Evolutionary conservation across 1,284 basidiomycete genomes (phyloP), one percentile per base, ranked within the genome.

Genomic region (Coriolopsis trogii): DNA sequence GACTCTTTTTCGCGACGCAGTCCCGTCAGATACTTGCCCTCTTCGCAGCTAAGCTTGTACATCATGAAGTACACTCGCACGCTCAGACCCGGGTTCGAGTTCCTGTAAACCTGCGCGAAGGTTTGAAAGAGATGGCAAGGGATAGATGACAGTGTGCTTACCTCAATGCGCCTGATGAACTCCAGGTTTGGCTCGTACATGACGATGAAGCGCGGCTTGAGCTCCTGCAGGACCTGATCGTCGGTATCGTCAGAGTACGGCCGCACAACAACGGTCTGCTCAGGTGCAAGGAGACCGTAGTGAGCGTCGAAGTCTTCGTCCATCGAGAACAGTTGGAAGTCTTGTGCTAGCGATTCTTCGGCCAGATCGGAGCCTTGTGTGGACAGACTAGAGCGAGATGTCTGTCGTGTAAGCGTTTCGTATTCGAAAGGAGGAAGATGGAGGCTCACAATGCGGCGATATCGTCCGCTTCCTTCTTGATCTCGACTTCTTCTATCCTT

Each of bases 41-140:
- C 96, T 67, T 99, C 97, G 57, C 91, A 92, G 40, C 93, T 96
- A 62, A 93, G 85, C 43, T 86, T 82, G 70, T 98, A 98, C 16
- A 94, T 78, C 85, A 98, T 87, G 68, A 98, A 95, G 69, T 99
- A 99, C 3, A 98, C 90, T n/a, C 95, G 80, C 1, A 98, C 84
- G 0, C 81, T 86, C 4, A 95, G 71, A 0, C 89, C 90, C 1
- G 89, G 87, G 69, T 89, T 87, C 4, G 87, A 82, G 58, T 87
- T 88, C 63, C 89, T 83, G 70, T 95, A 95, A 5, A 93, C 86
- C 93, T 95, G 60, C 4, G 38, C 41, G 13, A 6, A 3, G 23
- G 29, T n/a, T 41, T 28, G 16, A 40, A 26, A 7, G 45, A 23
- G 6, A 18, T 40, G 20, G 16, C 40, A 41, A 31, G 15, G 18